Base-by-base conservation (phyloP, 2,329 filamentous ascomycete genomes). In the Pestalotiopsis sp. region DNA sequence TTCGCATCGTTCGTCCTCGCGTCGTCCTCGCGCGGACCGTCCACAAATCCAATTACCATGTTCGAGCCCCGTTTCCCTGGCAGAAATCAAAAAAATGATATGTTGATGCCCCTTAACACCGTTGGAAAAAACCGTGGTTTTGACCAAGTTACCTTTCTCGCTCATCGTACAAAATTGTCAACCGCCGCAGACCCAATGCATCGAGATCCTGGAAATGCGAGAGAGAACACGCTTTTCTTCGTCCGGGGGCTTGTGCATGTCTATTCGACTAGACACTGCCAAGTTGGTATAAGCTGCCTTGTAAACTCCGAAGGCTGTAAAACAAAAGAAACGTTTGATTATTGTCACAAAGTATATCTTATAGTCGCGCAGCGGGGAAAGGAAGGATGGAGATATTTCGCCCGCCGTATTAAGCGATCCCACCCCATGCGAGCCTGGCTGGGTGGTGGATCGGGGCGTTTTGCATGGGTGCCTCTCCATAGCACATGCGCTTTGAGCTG, bases 401-500 rank as follows among this genome's bases (percentile, higher is more conserved):
- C 62, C 64, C 31, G 38, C 63, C 69, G 70, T 70, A 70, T 77
- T 80, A 82, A 89, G 76, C 87, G 71, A 92, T 89, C 67, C 86
- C 88, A 69, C 87, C 83, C 90, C 90, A 92, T 88, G 92, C 86
- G 69, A 83, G 85, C 68, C 86, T 81, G 57, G 83, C 83, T 60
- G 85, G 81, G 73, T 88, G 86, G 31, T 36, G 31, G 6, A 36
- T 36, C 31, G 31, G 31, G 31, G 31, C 31, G 31, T 36, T 36
- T 36, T 36, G 31, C 31, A 36, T 9, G 31, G 31, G 31, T 36
- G 31, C 31, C 31, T 36, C 31, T 36, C 31, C 31, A 80, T 89
- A 92, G 81, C 91, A 92, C 49, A 91, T 84, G 73, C 91, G 87
- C 82, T 93, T 93, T 70, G 87, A 83, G 72, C 86, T 83, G 41